Conservation (phyloP, 768 basidiomycete genomes). For the Boletus tomentosulus region DNA sequence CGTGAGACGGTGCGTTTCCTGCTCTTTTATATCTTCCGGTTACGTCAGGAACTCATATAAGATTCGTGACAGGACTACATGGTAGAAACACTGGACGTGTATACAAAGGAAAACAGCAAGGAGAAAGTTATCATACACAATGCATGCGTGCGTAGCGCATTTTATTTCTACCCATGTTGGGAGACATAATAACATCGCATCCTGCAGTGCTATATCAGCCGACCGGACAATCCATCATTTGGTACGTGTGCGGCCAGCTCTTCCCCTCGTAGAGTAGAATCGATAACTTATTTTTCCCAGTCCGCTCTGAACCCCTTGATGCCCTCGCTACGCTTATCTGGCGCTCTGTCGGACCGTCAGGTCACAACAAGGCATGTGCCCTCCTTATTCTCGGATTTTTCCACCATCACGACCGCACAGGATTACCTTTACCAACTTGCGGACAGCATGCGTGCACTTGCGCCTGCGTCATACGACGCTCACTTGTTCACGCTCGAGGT, state of each 20-base stretch:
- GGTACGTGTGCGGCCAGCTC: conserved; percentile 41
- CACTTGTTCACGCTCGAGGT: conserved; percentile 76
- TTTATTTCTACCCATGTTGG: neutral
- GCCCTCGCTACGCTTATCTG: conserved; percentile 63
- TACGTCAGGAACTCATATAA: neutral
- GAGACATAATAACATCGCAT: neutral
- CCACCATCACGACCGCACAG: conserved; percentile 33
- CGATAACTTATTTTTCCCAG: conserved; percentile 33
- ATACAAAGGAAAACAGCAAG: conserved; percentile 45
- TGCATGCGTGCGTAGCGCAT: conserved; percentile 26
- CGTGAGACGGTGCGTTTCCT: conserved; percentile 60
- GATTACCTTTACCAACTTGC: conserved; percentile 82
- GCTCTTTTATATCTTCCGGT: too few relatives aligned
- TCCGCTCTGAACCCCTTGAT: conserved; percentile 73
- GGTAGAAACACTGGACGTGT: conserved; percentile 68
- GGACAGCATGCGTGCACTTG: conserved; percentile 65
- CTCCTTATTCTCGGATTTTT: too few relatives aligned
- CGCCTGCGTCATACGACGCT: conserved; percentile 65
- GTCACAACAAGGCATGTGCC: conserved; percentile 67
- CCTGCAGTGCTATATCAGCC: conserved; percentile 75
- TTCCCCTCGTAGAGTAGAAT: neutral
- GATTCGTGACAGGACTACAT: conserved; percentile 67
- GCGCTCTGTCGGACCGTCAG: conserved; percentile 75
- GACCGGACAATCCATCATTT: conserved; percentile 84
- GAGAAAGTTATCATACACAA: conserved; percentile 53